Base-by-base conservation (phyloP, 345 rosid species). In the Toxicodendron radicans region DNA sequence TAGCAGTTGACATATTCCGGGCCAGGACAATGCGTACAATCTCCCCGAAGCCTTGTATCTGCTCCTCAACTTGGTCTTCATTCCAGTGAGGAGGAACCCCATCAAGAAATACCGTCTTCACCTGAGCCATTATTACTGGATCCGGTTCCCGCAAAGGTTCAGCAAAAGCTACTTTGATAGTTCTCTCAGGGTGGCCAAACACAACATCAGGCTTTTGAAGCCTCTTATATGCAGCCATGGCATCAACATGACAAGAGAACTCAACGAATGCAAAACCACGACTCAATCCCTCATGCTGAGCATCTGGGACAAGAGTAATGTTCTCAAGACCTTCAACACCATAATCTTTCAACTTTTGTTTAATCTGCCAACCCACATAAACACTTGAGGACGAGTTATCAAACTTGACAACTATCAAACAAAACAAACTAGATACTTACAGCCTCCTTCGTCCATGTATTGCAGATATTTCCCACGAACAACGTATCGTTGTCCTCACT, bases 191-290 rank as follows among this genome's bases (percentile, higher is more conserved):
- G 74, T 88, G 92, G 23, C 90, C 92, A 78, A 88, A 85, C 27
- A 86, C 76, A 83, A 79, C 92, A 80, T 88, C 90, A 75, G 89
- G 85, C 82, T 85, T 88, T 78, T 88, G 89, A 79, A 86, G 92
- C 81, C 86, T 80, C 79, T 85, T 88, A 82, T 85, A 86, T 7
- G 85, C 90, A 72, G 70, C 80, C 87, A 86, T 86, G 38, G 92
- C 92, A 80, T 88, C 92, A 72, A 79, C 71, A 53, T 85, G 90
- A 73, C 92, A 86, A 62, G 89, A 75, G 70, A 88, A 88, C 83
- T 85, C 89, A 12, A 88, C 78, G 82, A 88, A 88, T 73, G 92
- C 87, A 83, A 88, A 88, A 72, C 92, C 92, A 71, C 89, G 90
- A 70, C 92, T 88, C 77, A 84, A 74, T 61, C 89, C 92, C 76